These are phyloP conservation scores for Colletotrichum abscissum DNA, from an alignment of 2,329 filamentous ascomycete genomes.

Conservation along the genomic window DNA sequence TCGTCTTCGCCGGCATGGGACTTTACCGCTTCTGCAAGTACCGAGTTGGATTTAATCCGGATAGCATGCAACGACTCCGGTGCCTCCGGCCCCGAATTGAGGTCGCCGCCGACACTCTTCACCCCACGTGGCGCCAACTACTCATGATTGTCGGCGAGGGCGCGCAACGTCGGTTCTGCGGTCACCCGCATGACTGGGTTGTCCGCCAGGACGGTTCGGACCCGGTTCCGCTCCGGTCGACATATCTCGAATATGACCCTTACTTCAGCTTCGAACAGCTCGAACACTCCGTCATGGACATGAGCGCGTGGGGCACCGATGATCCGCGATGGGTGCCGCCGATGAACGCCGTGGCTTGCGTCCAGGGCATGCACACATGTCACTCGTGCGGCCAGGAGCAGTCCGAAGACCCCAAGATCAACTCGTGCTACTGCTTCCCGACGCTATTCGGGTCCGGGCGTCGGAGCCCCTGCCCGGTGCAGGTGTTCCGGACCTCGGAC, in stretches of 20 bases:
- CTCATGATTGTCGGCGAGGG: conserved; percentile 57
- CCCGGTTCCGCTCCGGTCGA: conserved; percentile 55
- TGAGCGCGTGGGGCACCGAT: conserved; percentile 57
- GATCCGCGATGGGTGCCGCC: conserved; percentile 58
- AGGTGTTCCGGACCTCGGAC: conserved; percentile 62
- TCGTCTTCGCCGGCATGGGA: conserved; percentile 68
- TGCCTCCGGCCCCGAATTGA: conserved; percentile 59
- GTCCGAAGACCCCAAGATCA: conserved; percentile 59
- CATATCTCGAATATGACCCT: conserved; percentile 58
- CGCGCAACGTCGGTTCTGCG: conserved; percentile 52
- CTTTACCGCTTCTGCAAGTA: conserved; percentile 72
- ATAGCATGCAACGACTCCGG: conserved; percentile 59
- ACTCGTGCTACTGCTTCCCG: conserved; percentile 65
- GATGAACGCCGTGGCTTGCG: conserved; percentile 40
- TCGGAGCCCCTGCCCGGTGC: conserved; percentile 51
- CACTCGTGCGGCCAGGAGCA: conserved; percentile 58
- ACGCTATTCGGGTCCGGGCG: conserved; percentile 56
- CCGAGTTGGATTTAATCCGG: conserved; percentile 62
- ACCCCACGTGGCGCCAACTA: conserved; percentile 64
- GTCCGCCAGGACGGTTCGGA: conserved; percentile 52
- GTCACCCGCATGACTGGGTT: conserved; percentile 65
- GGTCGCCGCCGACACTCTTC: conserved; percentile 63
- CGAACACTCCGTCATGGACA: conserved; percentile 61
- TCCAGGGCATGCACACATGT: conserved; percentile 45
- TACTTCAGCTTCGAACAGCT: conserved; percentile 60